Evolutionary conservation across 2,329 filamentous ascomycete genomes (phyloP), one percentile per base, ranked within the genome.

Genomic region (Monilinia vaccinii-corymbosi): DNA sequence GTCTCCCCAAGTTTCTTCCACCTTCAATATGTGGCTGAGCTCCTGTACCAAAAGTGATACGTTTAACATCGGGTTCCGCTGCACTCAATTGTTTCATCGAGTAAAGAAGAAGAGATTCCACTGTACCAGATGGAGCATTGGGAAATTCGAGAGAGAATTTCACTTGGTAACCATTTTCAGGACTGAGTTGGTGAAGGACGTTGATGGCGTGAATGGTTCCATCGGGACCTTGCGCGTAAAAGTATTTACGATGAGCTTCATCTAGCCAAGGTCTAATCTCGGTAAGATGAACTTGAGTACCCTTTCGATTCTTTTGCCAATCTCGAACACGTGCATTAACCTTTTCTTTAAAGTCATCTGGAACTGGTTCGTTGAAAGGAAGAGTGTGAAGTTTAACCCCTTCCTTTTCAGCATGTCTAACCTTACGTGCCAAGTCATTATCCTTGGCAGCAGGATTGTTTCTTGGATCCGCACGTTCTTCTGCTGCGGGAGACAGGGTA

Each of bases 101-200:
- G 70, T 87, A 81, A 42, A 88, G 84, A 67, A 95, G 88, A 45
- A 94, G 82, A 45, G 87, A 81, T 76, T 97, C 92, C 64, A 96
- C 96, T 38, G 89, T 87, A 50, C 92, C 92, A 48, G 84, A 89
- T n/a, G 92, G 88, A 0, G 91, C 83, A 31, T 83, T 84, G 0
- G 91, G 92, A 79, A 97, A 96, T 74, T 97, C 91, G 58, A 97
- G 84, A n/a, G 88, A 89, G 78, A 94, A 96, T 77, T 97, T 97
- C 71, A 96, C 87, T 77, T 97, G 92, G 84, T 91, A 95, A 58
- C 92, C 92, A 71, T 95, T 84, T 40, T 83, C 79, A 2, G 91
- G 89, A 4, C 88, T 83, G 32, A 97, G 83, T 73, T 91, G 88
- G 57, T 89, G 88, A 68, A 97, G 78, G 10, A 93, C 86, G n/a